Evolutionary conservation across 2,329 filamentous ascomycete species (phyloP), one percentile per base, ranked within the genome.

Genomic region (Talaromyces amestolkiae): DNA sequence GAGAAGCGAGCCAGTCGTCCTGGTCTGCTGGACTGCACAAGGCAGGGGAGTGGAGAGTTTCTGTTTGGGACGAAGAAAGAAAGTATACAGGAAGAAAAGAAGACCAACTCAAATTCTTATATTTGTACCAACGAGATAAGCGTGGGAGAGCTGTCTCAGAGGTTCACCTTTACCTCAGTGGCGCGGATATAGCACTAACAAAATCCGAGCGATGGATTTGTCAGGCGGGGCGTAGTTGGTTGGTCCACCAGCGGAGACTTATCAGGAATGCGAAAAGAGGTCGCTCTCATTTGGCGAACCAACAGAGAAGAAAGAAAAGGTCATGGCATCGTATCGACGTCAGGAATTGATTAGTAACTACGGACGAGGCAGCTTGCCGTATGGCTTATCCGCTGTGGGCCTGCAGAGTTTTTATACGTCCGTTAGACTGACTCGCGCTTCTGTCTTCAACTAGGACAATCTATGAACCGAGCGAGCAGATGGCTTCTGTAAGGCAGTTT

Each of bases 161-260:
- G 51, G n/a, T 33, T 17, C 51, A 11, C 27, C 27, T 8, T 31
- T 31, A 37, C 3, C 35, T 11, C 8, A 37, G 10, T 3, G 35
- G 1, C 24, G 8, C 56, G 56, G 56, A 59, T 24, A 59, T 59
- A 59, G 37, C 37, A 37, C 7, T 11, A 31, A 19, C 24, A 59
- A 59, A 59, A 45, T 59, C 56, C 56, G 56, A 45, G 2, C 3
- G 37, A 31, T 41, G 56, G 56, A 58, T 59, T 59, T 59, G 56
- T 59, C 37, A 59, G 56, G 37, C 39, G 22, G 56, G 39, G 35
- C 54, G 17, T 39, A n/a, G 19, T 58, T 39, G 8, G 19, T 58
- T 39, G 8, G 15, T 27, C 37, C 37, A 58, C 24, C 24, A 6
- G 24, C 49, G 49, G 49, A 53, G 49, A 53, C 49, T 53, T 47